Evolutionary conservation across 345 rosid species (phyloP).

Genomic region (Theobroma cacao): DNA sequence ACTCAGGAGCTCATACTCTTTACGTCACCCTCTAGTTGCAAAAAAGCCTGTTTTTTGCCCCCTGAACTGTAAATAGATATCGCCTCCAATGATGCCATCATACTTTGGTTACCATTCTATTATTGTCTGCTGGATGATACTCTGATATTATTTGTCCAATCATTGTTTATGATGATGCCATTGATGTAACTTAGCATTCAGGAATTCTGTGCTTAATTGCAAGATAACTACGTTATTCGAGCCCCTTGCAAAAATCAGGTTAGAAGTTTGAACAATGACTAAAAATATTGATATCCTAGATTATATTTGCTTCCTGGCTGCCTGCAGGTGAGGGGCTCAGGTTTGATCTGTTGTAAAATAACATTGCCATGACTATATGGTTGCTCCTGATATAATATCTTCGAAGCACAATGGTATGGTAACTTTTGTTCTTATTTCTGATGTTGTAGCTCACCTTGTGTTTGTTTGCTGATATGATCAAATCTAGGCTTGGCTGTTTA

Average conservation of each 20-base stretch:
- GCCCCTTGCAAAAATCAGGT: not conserved
- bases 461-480: too few relatives aligned
- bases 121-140: not conserved
- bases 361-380: not conserved
- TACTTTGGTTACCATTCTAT: not conserved
- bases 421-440: not conserved
- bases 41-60: slow-evolving; percentile 7
- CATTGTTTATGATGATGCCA: not conserved
- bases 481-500: not conserved
- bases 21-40: slow-evolving; percentile 10
- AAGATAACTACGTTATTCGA: not conserved
- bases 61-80: slow-evolving; percentile 24
- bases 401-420: not conserved
- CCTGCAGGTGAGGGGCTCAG: not conserved
- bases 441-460: not conserved
- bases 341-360: not conserved
- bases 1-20: not conserved
- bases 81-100: not conserved
- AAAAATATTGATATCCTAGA: not conserved
- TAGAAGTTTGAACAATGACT: not conserved
- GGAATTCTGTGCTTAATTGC: not conserved
- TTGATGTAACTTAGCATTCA: not conserved
- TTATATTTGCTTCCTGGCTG: not conserved
- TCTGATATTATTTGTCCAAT: not conserved
- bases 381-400: not conserved